Base-by-base conservation (phyloP, 2,329 filamentous ascomycete species). In the Davidsoniella eucalypti region DNA sequence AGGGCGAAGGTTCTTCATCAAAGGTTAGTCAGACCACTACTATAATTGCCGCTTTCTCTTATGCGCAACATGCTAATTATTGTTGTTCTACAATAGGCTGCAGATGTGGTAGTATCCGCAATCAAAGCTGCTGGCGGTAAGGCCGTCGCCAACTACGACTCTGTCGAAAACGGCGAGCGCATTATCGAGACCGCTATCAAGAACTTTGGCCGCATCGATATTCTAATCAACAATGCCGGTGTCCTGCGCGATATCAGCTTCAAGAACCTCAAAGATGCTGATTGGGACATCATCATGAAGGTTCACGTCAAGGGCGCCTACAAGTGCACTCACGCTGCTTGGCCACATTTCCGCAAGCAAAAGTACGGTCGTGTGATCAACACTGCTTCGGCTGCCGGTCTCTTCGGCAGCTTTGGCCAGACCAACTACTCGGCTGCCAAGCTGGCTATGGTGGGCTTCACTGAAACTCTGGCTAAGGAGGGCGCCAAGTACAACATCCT, bases 261-360 rank as follows among this genome's bases (percentile, higher is more conserved):
- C 73, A 94, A 94, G 77, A 96, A 96, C 70, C 93, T 96, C 78
- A 92, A 83, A 66, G 92, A 98, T 65, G 69, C 83, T 63, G 92
- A 98, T 66, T 98, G 92, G 92, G 90, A 98, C 64, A 70, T 95
- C 58, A 84, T 95, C 64, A 85, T 90, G 67, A 82, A 80, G 64
- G 90, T 96, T 52, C 90, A 98, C 67, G 80, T 95, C 60, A 84
- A 80, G 63, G 92, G 92, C 59, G 82, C 87, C 61, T 98, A 94
- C 76, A 96, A 94, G 78, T 94, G 86, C 65, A 76, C 92, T 54
- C 82, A 80, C 65, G 92, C 92, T 55, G 92, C 92, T 48, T 98
- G 92, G 90, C 87, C 90, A 54, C 75, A 96, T 68, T 96, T 98
- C 76, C 78, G 90, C 62, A 96, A 96, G 72, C 92, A 98, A 70